Base-by-base conservation (phyloP, 768 basidiomycete genomes). In the Leucocoprinus sp. region DNA sequence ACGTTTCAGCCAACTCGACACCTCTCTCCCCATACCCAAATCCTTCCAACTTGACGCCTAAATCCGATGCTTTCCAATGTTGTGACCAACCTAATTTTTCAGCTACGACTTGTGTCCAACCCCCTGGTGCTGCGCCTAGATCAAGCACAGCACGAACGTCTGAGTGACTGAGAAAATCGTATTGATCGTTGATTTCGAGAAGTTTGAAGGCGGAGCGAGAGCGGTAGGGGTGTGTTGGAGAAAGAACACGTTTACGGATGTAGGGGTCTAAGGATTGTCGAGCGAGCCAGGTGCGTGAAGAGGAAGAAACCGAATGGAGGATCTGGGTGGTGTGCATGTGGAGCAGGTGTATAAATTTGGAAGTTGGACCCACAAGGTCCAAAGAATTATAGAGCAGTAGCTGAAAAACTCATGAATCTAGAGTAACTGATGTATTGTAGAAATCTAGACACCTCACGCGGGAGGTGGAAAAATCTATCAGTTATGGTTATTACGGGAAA, bases 121-220 rank as follows among this genome's bases (percentile, higher is more conserved):
- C 91, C 0, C 93, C 93, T 0, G 93, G 95, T 0, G 92, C 89
- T 0, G 88, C 88, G 12, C 95, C 93, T 17, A 96, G 75, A 62
- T 96, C 93, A 1, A 93, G 78, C 0, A 95, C 78, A 14, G 74
- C 69, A 1, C 60, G 68, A 4, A 84, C 76, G 43, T 83, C 71
- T 19, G 63, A 60, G 36, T 70, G 62, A 14, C 60, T 58, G 34
- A 83, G 64, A 51, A 90, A 78, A 1, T 65, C 70, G 60, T 70
- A 78, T 28, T 69, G 66, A 0, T 71, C 61, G 57, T 88, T 69
- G 40, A 98, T 74, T 54, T 93, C 86, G 48, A 92, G 61, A 12
- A 97, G 79, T 65, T 97, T 97, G 71, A 88, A 95, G 3, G 93
- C 91, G 9, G 91, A 85, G 37, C 95, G 80, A 0, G 93, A 82